Evolutionary conservation across 192 early-diverging fungal genomes (phyloP), one percentile per base, ranked within the genome.

Genomic region (Coemansia sp.): DNA sequence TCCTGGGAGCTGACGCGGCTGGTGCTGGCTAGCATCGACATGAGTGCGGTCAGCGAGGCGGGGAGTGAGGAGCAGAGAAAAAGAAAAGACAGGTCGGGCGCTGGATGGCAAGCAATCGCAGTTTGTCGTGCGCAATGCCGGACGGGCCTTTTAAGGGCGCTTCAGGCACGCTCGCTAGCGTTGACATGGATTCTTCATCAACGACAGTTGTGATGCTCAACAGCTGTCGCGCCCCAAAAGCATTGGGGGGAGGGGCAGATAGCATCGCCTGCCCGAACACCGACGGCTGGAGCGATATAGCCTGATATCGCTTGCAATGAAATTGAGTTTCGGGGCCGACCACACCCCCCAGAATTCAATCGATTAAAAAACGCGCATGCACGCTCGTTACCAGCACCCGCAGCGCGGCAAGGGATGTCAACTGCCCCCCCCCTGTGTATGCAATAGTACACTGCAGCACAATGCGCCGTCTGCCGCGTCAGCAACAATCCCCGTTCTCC

Each of bases 1-100:
- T 59, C 50, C 17, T 60, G 58, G 7, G 65, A 60, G 19, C 45
- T 47, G 20, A 53, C 40, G 34, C 58, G 65, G 40, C 38, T 67
- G 39, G 58, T 51, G 21, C 35, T n/a, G 29, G 39, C 32, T 28
- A 43, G 42, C 28, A 22, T 27, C 19, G 41, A 23, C 53, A 55
- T 55, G 17, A 44, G 42, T 44, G 23, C 42, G 23, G 42, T 44
- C 42, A 30, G 19, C n/a, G 29, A 32, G 28, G 20, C 30, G 15
- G 27, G 6, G 17, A 10, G 11, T 10, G 11, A 35, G 35, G 12
- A 47, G 25, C 14, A 26, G 27, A 17, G 17, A 31, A 43, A 21
- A 43, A 9, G 31, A 32, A 32, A 43, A 43, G 17, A 43, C 20
- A 15, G 12, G 17, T 39, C 36, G 36, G n/a, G 15, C n/a, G 36